These are phyloP conservation scores for Rauvolfia tetraphylla DNA, from an alignment of 257 asterid species.

Conservation along the genomic window DNA sequence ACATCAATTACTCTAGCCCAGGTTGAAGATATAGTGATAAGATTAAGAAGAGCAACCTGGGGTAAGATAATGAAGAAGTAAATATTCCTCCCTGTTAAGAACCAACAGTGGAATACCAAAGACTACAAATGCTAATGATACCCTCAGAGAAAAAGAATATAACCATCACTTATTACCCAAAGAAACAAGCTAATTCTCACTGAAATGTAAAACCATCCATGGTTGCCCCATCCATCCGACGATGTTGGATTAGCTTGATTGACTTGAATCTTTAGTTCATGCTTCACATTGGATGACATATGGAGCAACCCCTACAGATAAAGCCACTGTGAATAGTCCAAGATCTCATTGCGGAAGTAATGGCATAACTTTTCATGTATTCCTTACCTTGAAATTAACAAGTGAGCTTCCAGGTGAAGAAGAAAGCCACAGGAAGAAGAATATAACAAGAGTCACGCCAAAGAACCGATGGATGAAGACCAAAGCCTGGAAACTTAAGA, in stretches of 20 bases:
- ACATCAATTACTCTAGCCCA: constrained; percentile 99
- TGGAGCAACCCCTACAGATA: constrained; percentile 46
- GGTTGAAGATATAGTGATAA: constrained; percentile 93
- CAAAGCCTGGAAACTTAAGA: constrained; percentile 65
- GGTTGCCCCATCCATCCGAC: constrained; percentile 58
- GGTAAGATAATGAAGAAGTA: constrained; percentile 5
- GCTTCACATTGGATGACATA: constrained; percentile 47
- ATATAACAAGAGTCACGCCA: constrained; percentile 70
- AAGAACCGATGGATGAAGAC: constrained; percentile 82
- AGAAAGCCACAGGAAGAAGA: constrained; percentile 68
- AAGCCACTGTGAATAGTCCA: neutral
- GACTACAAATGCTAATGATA: neutral
- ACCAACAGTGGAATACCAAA: neutral
- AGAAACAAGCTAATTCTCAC: constrained; percentile 89
- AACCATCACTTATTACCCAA: constrained; percentile 58
- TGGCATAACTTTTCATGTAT: neutral
- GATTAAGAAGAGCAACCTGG: constrained; percentile 95
- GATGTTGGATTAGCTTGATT: constrained; percentile 36
- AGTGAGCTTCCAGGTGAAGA: constrained; percentile 70
- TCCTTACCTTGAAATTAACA: constrained; percentile 54
- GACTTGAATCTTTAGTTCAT: constrained; percentile 65
- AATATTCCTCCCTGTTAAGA: neutral
- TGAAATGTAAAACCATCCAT: constrained; percentile 74
- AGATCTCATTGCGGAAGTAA: neutral
- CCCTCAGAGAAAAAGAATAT: neutral